A percentile compares a stretch with the other conserved stretches of the same genome.
Conservation (phyloP, 106 monocot genomes). For the Posidonia australis region DNA sequence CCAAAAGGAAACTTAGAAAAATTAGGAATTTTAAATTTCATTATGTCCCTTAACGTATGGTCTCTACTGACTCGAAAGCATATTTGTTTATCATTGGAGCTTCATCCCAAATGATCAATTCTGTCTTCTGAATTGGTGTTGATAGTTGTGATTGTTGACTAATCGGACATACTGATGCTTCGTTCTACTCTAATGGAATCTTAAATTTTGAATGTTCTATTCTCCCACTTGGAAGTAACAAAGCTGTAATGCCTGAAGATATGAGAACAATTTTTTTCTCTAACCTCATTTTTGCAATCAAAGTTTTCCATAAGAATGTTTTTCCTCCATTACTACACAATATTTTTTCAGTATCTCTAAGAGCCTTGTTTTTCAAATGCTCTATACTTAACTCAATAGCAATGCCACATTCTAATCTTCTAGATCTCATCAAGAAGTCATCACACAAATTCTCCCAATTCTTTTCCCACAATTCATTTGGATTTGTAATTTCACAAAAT, state of each 20-base stretch:
- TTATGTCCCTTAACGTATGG: not conserved
- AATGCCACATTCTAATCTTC: no score
- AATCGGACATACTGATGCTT: not conserved
- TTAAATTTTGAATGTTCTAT: conserved; percentile 25
- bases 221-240: conserved; percentile 12
- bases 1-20: no score
- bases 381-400: no score
- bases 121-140: not conserved
- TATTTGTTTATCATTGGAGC: conserved; percentile 10
- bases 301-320: conserved; percentile 14
- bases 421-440: no score
- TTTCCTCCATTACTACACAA: conserved; percentile 6
- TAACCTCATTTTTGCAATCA: not conserved
- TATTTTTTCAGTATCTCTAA: not conserved
- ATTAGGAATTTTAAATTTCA: not conserved
- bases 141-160: not conserved
- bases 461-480: no score
- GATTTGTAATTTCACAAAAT: no score
- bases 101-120: no score
- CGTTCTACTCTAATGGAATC: not conserved
- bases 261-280: conserved; percentile 12
- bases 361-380: not conserved
- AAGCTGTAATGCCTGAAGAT: conserved; percentile 12
- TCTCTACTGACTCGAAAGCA: conserved; percentile 10
- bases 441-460: no score